Base-by-base conservation (phyloP, 2,329 filamentous ascomycete species). In the Grosmannia huntii region DNA sequence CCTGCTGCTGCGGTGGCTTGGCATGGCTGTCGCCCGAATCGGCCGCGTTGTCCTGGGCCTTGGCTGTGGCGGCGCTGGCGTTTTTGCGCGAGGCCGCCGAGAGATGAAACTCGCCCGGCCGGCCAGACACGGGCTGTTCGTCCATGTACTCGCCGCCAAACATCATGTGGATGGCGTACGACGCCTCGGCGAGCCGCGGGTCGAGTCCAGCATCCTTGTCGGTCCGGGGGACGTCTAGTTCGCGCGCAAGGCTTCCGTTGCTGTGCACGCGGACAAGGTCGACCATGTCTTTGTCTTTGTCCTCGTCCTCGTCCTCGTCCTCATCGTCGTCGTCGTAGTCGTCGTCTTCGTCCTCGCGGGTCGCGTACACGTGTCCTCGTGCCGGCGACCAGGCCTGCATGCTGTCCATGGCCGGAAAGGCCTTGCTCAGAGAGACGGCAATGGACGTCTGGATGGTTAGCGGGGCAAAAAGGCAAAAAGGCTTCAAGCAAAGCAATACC, bases 71-170 rank as follows among this genome's bases (percentile, higher is more conserved):
- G 25, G 59, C 50, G 23, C 31, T 49, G 16, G 60, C 59, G 55
- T 59, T 70, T 73, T 57, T 72, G 68, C 65, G 79, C 79, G 57
- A 81, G 76, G 1, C 83, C 0, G 81, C 84, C 9, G 79, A 78
- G 12, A 85, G 75, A 63, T 85, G 81, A 68, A 86, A 86, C 57
- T 83, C 81, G 55, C 83, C 83, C 0, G 83, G 83, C 33, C 78
- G 76, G 54, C 84, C 83, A 0, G 82, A 85, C 64, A 86, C 85
- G 49, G 83, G 82, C 63, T 84, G 86, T 68, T 85, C 81, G 68
- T 86, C 81, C 69, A 86, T 80, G 66, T 83, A 86, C 62, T 86
- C 82, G 54, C 81, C 78, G 44, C 82, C 83, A 63, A 79, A 81
- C 61, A 75, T 76, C 68, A 81, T 73, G 63, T 83, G 80, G 48